These are phyloP conservation scores for Penicillium malachiteum DNA, from an alignment of 495 filamentous ascomycete genomes.

Conservation along the genomic window DNA sequence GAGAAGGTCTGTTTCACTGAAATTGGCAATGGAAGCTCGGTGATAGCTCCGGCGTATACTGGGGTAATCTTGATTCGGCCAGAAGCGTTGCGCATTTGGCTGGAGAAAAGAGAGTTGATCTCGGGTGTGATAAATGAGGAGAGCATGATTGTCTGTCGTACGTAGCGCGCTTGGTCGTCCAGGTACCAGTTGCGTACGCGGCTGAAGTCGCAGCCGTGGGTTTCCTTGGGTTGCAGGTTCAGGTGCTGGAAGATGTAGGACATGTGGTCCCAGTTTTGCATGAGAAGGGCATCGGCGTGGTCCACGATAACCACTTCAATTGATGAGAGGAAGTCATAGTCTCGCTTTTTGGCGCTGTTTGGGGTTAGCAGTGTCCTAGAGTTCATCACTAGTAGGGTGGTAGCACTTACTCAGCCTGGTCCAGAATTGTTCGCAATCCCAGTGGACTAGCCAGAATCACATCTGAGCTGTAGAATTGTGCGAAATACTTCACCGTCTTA, in stretches of 20 bases:
- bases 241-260: slow-evolving; percentile 88
- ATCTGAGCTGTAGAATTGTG: slow-evolving; percentile 94
- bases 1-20: slow-evolving; percentile 83
- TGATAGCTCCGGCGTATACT: slow-evolving; percentile 65
- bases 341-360: slow-evolving; percentile 65
- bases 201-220: slow-evolving; percentile 91
- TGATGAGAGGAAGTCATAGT: slow-evolving; percentile 89
- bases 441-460: slow-evolving; percentile 89
- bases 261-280: slow-evolving; percentile 99
- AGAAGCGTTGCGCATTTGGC: slow-evolving; percentile 73
- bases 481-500: slow-evolving; percentile 91
- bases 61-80: slow-evolving; percentile 73
- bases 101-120: slow-evolving; percentile 73
- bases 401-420: slow-evolving; percentile 57
- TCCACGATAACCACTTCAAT: slow-evolving; percentile 89
- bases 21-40: slow-evolving; percentile 61
- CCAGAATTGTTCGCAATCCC: slow-evolving; percentile 85
- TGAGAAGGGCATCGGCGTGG: slow-evolving; percentile 87
- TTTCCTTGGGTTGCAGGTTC: slow-evolving; percentile 84
- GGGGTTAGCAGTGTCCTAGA: background rate
- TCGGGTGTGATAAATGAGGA: slow-evolving; percentile 85
- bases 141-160: slow-evolving; percentile 81
- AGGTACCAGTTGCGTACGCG: slow-evolving; percentile 91
- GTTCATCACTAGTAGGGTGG: background rate
- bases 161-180: slow-evolving; percentile 73